Base-by-base conservation (phyloP, 768 basidiomycete genomes). In the Kwoniella shandongensis region DNA sequence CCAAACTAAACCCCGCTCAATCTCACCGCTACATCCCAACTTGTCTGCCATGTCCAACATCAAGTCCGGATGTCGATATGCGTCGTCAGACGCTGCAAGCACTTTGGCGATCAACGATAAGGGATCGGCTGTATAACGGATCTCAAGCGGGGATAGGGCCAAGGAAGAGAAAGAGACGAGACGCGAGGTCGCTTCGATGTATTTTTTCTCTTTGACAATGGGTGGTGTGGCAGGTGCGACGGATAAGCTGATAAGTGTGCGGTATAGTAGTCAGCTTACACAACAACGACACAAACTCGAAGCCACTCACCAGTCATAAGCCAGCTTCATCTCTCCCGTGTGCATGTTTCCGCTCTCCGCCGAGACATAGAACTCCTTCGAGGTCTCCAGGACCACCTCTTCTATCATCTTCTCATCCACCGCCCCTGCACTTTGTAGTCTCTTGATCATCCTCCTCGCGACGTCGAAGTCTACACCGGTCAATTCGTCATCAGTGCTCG, bases 121-220 rank as follows among this genome's bases (percentile, higher is more conserved):
- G 7, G 88, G 86, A 73, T 97, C 88, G 63, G 88, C 89, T 29
- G 89, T 88, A 20, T 96, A 82, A 8, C 94, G 87, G 59, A 99
- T 91, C 76, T 97, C 93, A 58, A 96, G 84, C 0, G 94, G 94
- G 8, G 91, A 83, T 49, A 98, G 85, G 5, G 85, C 82, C 6
- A 55, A 38, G 35, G 58, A 53, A 17, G 58, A 94, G 81, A 90
- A 99, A 3, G 94, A 91, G n/a, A 87, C 85, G 11, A 99, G 85
- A 1, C 90, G 86, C 23, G 91, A 94, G 0, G 96, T 99, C 1
- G 96, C 96, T 79, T 98, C 93, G 61, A 99, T 96, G 76, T 97
- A 99, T 52, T 91, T 88, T 54, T 86, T 87, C 73, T 97, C 91
- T 57, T 79, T 80, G 13, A 76, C 64, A 52, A 93, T 80, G 0